phyloP scores from a whole-genome alignment of 2,329 filamentous ascomycete species.

The Parafenestella ontariensis region DNA sequence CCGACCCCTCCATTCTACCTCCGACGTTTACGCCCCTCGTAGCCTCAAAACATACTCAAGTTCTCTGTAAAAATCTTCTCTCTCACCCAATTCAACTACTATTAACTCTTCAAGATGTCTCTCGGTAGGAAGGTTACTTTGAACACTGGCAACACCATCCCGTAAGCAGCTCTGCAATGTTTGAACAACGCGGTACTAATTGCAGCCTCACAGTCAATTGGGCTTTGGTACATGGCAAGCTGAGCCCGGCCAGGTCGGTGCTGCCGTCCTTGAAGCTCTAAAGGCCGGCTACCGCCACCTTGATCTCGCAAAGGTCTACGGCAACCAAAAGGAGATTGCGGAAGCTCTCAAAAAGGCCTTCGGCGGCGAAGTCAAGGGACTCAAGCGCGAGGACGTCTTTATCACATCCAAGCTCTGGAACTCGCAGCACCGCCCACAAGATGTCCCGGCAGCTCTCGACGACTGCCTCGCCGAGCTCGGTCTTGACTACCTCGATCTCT shows the following conservation, averaged over 20 bases:
- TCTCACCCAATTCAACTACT: conserved; percentile 4
- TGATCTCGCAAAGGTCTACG: conserved; percentile 40
- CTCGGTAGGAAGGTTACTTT: conserved; percentile 56
- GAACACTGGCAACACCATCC: conserved; percentile 76
- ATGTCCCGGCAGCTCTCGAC: conserved; percentile 76
- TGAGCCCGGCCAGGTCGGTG: conserved; percentile 47
- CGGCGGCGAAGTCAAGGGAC: conserved; percentile 39
- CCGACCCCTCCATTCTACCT: conserved; percentile 27
- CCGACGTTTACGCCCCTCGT: conserved; percentile 19
- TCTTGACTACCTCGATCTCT: conserved; percentile 89
- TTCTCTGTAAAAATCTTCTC: background rate
- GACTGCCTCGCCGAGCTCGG: conserved; percentile 77
- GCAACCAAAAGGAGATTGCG: conserved; percentile 41
- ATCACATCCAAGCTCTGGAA: conserved; percentile 86
- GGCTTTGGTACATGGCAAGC: conserved; percentile 44
- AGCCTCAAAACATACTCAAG: conserved; percentile 1
- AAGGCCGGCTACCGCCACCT: conserved; percentile 42
- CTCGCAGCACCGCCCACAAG: conserved; percentile 74
- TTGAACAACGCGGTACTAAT: conserved; percentile 63
- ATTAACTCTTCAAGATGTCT: conserved; percentile 30
- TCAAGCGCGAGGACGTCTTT: conserved; percentile 50
- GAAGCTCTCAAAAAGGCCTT: conserved; percentile 34
- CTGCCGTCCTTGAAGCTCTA: conserved; percentile 48
- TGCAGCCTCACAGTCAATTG: conserved; percentile 63
- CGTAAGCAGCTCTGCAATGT: conserved; percentile 63